These are phyloP conservation scores for Talaromyces islandicus DNA, from an alignment of 2,329 filamentous ascomycete species.

Conservation along the genomic window DNA sequence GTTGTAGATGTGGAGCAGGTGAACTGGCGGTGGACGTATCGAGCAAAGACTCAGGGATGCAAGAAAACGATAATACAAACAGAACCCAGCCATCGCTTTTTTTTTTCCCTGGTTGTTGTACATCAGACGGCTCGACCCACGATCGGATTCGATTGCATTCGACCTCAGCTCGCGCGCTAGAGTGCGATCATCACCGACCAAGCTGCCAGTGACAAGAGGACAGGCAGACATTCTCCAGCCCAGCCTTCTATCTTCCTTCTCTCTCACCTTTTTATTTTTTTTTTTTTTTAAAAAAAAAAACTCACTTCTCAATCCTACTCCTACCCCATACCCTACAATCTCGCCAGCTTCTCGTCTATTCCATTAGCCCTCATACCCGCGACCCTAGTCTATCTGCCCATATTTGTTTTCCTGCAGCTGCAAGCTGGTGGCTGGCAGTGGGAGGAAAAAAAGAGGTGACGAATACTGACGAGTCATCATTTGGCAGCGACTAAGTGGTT, in stretches of 20 bases:
- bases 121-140: not conserved
- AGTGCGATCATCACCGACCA: constrained; percentile 1
- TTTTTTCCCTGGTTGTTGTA: too few relatives aligned
- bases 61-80: too few relatives aligned
- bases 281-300: too few relatives aligned
- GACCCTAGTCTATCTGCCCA: not conserved
- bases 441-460: too few relatives aligned
- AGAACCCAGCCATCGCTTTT: not conserved
- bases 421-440: not conserved
- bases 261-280: not conserved
- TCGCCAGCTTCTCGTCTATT: too few relatives aligned
- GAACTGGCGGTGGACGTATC: not conserved
- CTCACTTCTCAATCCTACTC: not conserved
- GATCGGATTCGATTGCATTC: constrained; percentile 4
- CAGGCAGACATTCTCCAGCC: not conserved
- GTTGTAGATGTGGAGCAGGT: not conserved
- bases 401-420: not conserved
- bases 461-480: not conserved
- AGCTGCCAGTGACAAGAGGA: not conserved
- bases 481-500: not conserved
- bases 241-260: not conserved
- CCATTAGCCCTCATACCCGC: too few relatives aligned
- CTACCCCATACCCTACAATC: too few relatives aligned
- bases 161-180: not conserved
- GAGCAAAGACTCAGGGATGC: not conserved